A percentile compares a stretch with the other conserved stretches of the same genome.
phyloP scores from a whole-genome alignment of 2,329 filamentous ascomycete genomes.

The Aspergillus floridensis region DNA sequence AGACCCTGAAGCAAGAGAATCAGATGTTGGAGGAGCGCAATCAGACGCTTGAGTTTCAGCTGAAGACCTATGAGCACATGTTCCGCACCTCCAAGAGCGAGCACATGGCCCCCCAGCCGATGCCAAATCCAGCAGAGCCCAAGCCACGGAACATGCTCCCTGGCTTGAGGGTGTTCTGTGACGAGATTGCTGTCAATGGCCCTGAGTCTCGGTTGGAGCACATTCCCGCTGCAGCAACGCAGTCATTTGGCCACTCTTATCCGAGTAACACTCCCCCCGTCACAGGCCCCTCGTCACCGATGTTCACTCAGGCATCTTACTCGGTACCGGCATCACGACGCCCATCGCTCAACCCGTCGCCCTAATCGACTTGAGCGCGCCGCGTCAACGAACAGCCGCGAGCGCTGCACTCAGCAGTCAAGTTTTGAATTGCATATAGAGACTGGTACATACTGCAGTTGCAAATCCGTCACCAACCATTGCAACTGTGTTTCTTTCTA shows the following conservation, averaged over 20 bases:
- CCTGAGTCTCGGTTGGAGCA: constrained; percentile 27
- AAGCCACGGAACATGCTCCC: constrained; percentile 36
- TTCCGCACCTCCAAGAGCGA: constrained; percentile 38
- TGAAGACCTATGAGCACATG: constrained; percentile 40
- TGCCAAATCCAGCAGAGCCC: constrained; percentile 27
- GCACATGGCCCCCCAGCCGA: constrained; percentile 24
- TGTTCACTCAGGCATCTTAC: constrained; percentile 30
- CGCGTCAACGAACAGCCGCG: not conserved
- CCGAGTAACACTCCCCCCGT: constrained; percentile 34
- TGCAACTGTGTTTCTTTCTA: constrained; percentile 19
- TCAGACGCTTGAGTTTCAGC: constrained; percentile 37
- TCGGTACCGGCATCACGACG: constrained; percentile 28
- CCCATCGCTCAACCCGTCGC: constrained; percentile 28
- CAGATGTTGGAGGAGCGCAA: constrained; percentile 35
- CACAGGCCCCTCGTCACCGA: constrained; percentile 37
- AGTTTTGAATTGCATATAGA: constrained; percentile 9
- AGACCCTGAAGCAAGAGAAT: constrained; percentile 36
- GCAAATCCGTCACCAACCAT: constrained; percentile 13
- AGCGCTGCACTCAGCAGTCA: constrained; percentile 12
- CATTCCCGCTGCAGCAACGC: constrained; percentile 25
- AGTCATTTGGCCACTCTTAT: constrained; percentile 30
- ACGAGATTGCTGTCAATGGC: constrained; percentile 29
- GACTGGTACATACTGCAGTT: constrained; percentile 11
- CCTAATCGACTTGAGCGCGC: constrained; percentile 3
- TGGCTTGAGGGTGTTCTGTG: constrained; percentile 36